Percentiles rank a stretch among this genome's conserved stretches.
These are phyloP conservation scores for Globomyces pollinis-pini DNA, from an alignment of 192 early-diverging fungal species.

Conservation along the genomic window DNA sequence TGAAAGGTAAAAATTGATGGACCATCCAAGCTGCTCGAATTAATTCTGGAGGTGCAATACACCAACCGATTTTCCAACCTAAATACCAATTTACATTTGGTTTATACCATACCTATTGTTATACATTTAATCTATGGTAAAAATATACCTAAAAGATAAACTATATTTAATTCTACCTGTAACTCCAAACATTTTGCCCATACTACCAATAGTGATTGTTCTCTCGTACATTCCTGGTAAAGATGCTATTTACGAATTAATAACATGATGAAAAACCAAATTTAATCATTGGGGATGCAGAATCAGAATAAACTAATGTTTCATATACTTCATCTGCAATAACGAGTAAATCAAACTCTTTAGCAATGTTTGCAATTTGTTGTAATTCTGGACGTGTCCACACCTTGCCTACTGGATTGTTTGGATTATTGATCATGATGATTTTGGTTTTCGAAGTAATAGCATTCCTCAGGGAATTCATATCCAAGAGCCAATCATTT, in stretches of 20 bases:
- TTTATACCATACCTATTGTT: too few relatives aligned
- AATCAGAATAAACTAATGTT: conserved; percentile 74
- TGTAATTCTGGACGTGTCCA: conserved; percentile 25
- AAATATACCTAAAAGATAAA: too few relatives aligned
- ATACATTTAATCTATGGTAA: too few relatives aligned
- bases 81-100: too few relatives aligned
- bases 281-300: conserved; percentile 38
- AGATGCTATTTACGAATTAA: too few relatives aligned
- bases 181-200: conserved; percentile 90
- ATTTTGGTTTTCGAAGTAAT: conserved; percentile 72
- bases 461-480: conserved; percentile 65
- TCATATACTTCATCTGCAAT: conserved; percentile 91
- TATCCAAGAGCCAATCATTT: conserved; percentile 81
- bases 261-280: too few relatives aligned
- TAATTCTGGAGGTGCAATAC: conserved; percentile 65
- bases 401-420: conserved; percentile 67
- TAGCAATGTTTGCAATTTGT: conserved; percentile 77
- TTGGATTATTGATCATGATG: conserved; percentile 89
- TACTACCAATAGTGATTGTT: conserved; percentile 86
- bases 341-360: conserved; percentile 76
- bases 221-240: conserved; percentile 84
- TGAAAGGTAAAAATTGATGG: conserved; percentile 85
- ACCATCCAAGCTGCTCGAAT: conserved; percentile 71
- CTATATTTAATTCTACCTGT: too few relatives aligned
- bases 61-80: conserved; percentile 97